A percentile compares a stretch with the other conserved stretches of the same genome.
Conservation (phyloP, 768 basidiomycete genomes). For the Macrocybe gigantea region DNA sequence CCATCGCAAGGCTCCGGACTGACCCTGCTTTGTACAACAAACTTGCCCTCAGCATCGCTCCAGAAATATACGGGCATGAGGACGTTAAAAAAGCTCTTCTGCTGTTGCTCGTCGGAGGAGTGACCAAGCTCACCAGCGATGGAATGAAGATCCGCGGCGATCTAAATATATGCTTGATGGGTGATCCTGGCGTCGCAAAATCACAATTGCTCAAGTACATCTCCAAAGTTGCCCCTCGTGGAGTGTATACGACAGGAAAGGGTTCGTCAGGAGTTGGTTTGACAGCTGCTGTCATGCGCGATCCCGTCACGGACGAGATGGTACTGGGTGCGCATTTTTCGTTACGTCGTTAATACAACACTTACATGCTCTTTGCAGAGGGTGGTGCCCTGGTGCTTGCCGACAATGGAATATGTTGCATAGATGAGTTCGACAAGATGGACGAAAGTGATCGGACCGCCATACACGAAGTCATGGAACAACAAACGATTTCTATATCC, state of each 20-base stretch:
- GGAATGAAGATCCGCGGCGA: constrained; percentile 99
- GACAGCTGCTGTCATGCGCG: constrained; percentile 98
- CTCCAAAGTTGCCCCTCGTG: constrained; percentile 95
- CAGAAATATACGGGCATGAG: constrained; percentile 96
- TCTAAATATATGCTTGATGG: constrained; percentile 97
- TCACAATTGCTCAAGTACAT: constrained; percentile 97
- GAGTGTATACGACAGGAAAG: constrained; percentile 97
- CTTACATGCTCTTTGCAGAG: constrained; percentile 48
- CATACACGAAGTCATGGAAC: constrained; percentile 99
- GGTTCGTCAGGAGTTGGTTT: constrained; percentile 98
- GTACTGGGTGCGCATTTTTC: constrained; percentile 70
- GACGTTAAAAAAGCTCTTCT: constrained; percentile 97
- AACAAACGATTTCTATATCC: constrained; percentile 98
- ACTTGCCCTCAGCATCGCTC: constrained; percentile 91
- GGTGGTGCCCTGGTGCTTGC: constrained; percentile 98
- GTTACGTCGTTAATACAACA: not conserved
- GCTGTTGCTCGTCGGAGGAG: constrained; percentile 89
- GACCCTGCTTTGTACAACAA: constrained; percentile 84
- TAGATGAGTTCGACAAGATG: constrained; percentile 99
- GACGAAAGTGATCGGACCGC: constrained; percentile 96
- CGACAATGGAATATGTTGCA: constrained; percentile 99
- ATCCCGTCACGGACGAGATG: constrained; percentile 99
- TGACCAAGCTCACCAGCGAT: constrained; percentile 91
- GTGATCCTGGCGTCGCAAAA: constrained; percentile 98
- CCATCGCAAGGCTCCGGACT: constrained; percentile 59